Conservation (phyloP, 2,329 filamentous ascomycete species). For the Cladosporium sphaerospermum region DNA sequence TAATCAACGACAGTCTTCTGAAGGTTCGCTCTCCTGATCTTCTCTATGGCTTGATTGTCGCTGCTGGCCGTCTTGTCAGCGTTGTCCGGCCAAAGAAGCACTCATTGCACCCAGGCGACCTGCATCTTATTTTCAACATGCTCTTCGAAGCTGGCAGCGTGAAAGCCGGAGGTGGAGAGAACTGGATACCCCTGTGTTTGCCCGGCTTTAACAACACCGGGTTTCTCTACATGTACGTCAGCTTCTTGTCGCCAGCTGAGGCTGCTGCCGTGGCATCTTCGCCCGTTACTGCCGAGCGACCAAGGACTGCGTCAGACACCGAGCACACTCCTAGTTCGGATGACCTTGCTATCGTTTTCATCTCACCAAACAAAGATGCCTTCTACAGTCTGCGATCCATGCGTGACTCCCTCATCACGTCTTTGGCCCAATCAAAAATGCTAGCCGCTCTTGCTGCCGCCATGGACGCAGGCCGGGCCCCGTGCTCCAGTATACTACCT, state of each 20-base stretch:
- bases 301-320: background rate
- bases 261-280: conserved; percentile 2
- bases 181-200: conserved; percentile 93
- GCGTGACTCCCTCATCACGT: conserved; percentile 56
- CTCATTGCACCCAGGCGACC: conserved; percentile 87
- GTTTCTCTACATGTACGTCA: conserved; percentile 98
- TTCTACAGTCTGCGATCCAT: conserved; percentile 83
- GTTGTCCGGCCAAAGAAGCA: conserved; percentile 92
- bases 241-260: conserved; percentile 61
- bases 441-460: conserved; percentile 69
- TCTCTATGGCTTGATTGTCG: conserved; percentile 88
- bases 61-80: conserved; percentile 85
- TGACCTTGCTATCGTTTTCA: conserved; percentile 80
- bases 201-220: conserved; percentile 96
- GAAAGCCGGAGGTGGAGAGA: conserved; percentile 88
- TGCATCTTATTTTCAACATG: conserved; percentile 99
- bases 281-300: conserved; percentile 11
- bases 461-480: conserved; percentile 63
- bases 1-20: conserved; percentile 81
- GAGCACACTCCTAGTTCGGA: conserved; percentile 36
- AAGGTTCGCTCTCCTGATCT: conserved; percentile 71
- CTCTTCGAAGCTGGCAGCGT: conserved; percentile 91
- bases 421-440: conserved; percentile 69
- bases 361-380: conserved; percentile 86
- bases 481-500: conserved; percentile 68